A percentile compares a stretch with the other conserved stretches of the same genome.
These are phyloP conservation scores for Xylaria digitata DNA, from an alignment of 2,329 filamentous ascomycete genomes.

Conservation along the genomic window DNA sequence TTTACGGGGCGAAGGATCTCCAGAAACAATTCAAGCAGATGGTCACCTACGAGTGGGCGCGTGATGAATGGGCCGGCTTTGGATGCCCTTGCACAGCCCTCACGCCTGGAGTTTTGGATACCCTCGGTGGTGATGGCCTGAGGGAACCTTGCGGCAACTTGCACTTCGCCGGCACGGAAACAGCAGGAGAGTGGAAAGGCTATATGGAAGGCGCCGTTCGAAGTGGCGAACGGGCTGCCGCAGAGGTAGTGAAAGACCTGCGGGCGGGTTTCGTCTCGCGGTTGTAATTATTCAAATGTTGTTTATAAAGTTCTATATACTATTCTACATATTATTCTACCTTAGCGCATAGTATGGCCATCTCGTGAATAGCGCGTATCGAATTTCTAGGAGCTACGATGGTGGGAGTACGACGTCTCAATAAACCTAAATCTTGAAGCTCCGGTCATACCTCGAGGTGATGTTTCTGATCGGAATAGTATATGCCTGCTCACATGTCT, in stretches of 20 bases:
- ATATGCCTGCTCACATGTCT: too few species aligned
- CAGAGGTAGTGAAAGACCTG: constrained; percentile 54
- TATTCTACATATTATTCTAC: too few species aligned
- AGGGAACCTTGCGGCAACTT: constrained; percentile 54
- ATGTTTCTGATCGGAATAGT: too few species aligned
- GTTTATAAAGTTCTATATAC: background rate
- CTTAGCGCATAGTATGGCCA: too few species aligned
- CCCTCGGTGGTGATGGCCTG: constrained; percentile 45
- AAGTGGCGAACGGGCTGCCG: constrained; percentile 60
- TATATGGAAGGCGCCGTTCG: constrained; percentile 69
- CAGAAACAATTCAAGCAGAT: constrained; percentile 49
- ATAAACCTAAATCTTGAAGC: too few species aligned
- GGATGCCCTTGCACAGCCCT: constrained; percentile 56
- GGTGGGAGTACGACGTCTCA: too few species aligned
- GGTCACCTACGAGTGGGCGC: constrained; percentile 53
- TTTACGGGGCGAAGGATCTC: constrained; percentile 41
- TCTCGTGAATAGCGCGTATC: too few species aligned
- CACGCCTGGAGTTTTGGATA: constrained; percentile 54
- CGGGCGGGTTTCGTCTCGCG: constrained; percentile 4
- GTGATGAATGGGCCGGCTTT: constrained; percentile 52
- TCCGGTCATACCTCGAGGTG: too few species aligned
- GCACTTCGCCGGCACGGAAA: constrained; percentile 68
- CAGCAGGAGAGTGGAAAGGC: constrained; percentile 63
- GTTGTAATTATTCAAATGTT: background rate
- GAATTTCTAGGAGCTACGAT: too few species aligned